Conservation (phyloP, 2,329 filamentous ascomycete species). For the Monilinia polystroma region DNA sequence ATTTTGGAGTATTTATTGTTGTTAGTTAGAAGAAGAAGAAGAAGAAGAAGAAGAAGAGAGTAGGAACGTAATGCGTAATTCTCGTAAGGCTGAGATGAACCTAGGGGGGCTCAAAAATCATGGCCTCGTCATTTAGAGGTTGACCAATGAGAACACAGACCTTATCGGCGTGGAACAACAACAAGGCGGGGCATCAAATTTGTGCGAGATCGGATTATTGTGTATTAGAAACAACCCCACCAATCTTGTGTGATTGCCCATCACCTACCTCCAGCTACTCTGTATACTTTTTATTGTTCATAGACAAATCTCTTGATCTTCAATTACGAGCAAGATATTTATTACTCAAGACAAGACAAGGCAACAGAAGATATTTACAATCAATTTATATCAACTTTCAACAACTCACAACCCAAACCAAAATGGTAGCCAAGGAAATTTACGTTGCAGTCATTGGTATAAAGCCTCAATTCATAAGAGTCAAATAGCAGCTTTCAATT, state of each 20-base stretch:
- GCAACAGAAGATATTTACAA: neutral
- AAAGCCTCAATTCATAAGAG: constrained; percentile 26
- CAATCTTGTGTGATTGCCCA: neutral
- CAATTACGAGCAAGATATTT: constrained; percentile 3
- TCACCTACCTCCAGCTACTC: no score
- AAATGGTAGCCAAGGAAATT: constrained; percentile 41
- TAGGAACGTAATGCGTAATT: neutral
- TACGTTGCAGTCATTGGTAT: constrained; percentile 49
- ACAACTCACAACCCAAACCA: constrained; percentile 8
- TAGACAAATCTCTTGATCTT: neutral
- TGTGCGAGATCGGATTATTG: constrained; percentile 23
- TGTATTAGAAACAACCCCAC: constrained; percentile 21
- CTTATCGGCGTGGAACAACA: neutral
- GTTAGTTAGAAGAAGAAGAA: neutral
- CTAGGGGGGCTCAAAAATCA: neutral
- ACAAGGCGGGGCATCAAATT: neutral
- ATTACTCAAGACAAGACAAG: neutral
- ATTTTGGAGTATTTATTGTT: constrained; percentile 10
- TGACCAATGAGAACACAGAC: constrained; percentile 2
- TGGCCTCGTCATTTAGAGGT: neutral
- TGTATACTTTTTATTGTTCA: no score
- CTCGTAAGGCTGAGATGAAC: constrained; percentile 11
- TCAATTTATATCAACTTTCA: neutral
- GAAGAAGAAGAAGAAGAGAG: no score
- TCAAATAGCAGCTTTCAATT: constrained; percentile 26